Conservation (phyloP, 139 green algal genomes). For the Monoraphidium neglectum region DNA sequence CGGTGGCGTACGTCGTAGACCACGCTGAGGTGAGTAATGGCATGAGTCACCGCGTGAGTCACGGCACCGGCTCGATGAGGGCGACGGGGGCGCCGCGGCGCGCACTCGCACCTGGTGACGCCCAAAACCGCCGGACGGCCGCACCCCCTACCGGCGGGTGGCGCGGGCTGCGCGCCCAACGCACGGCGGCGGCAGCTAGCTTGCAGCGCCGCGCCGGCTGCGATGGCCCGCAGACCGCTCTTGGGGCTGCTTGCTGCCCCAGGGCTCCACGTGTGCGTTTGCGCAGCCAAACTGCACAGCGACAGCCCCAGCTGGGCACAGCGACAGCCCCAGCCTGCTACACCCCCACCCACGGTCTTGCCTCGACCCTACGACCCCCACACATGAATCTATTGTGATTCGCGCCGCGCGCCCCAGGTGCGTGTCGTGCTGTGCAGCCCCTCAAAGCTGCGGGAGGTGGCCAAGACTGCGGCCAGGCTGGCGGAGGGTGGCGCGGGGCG, state of each 20-base stretch:
- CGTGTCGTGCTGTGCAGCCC: background rate
- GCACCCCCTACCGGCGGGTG: too few species aligned
- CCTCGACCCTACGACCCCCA: background rate
- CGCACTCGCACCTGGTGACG: background rate
- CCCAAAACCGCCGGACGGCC: background rate
- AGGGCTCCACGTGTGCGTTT: too few species aligned
- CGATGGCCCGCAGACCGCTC: too few species aligned
- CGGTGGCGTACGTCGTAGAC: conserved; percentile 85
- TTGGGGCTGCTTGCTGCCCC: too few species aligned
- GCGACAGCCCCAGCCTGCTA: background rate
- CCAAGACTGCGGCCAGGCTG: background rate
- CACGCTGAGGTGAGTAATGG: conserved; percentile 54
- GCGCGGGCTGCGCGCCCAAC: too few species aligned
- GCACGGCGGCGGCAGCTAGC: too few species aligned
- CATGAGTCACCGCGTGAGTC: background rate
- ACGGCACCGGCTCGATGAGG: background rate
- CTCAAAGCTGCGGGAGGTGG: background rate
- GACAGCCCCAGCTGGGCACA: background rate
- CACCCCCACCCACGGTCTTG: background rate
- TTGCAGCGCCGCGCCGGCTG: too few species aligned
- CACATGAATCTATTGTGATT: background rate
- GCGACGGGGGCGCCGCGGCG: background rate
- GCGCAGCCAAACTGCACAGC: too few species aligned
- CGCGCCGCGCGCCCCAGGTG: background rate
- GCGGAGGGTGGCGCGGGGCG: background rate